These are phyloP conservation scores for Citrullus mucosospermus DNA, from an alignment of 306 rosid genomes.

Conservation along the genomic window DNA sequence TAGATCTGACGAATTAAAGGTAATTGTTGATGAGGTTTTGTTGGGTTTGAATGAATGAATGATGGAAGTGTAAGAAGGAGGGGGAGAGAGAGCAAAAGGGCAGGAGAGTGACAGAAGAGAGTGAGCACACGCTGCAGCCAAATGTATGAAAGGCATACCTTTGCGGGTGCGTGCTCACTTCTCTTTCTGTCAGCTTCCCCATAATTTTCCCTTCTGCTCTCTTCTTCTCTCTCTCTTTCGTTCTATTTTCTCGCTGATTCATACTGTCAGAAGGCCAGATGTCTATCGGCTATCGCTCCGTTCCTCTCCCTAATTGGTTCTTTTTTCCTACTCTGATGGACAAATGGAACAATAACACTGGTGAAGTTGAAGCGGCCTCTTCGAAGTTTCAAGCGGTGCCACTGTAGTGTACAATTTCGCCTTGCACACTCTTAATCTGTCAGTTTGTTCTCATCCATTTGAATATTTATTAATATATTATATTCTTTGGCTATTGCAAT, in stretches of 20 bases:
- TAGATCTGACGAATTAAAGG: not conserved
- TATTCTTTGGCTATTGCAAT: not conserved
- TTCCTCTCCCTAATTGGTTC: not conserved
- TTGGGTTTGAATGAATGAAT: not conserved
- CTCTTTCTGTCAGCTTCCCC: constrained; percentile 19
- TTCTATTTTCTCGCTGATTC: not conserved
- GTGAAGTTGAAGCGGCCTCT: not conserved
- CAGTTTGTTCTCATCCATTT: not conserved
- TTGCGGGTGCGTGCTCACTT: constrained; percentile 22
- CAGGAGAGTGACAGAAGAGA: constrained; percentile 85
- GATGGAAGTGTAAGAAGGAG: not conserved
- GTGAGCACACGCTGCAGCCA: constrained; percentile 64
- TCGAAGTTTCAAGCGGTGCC: not conserved
- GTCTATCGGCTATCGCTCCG: not conserved
- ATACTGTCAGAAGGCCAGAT: not conserved
- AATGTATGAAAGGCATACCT: constrained; percentile 15
- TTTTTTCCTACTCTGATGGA: not conserved
- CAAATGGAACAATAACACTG: not conserved
- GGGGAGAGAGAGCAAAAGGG: constrained; percentile 6
- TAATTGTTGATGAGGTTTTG: not conserved
- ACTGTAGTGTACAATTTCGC: not conserved
- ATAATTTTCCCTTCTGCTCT: not conserved
- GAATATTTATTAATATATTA: not conserved
- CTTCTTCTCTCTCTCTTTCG: not conserved
- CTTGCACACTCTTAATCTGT: not conserved